phyloP scores from a whole-genome alignment of 306 rosid species.

The Quercus rubra region DNA sequence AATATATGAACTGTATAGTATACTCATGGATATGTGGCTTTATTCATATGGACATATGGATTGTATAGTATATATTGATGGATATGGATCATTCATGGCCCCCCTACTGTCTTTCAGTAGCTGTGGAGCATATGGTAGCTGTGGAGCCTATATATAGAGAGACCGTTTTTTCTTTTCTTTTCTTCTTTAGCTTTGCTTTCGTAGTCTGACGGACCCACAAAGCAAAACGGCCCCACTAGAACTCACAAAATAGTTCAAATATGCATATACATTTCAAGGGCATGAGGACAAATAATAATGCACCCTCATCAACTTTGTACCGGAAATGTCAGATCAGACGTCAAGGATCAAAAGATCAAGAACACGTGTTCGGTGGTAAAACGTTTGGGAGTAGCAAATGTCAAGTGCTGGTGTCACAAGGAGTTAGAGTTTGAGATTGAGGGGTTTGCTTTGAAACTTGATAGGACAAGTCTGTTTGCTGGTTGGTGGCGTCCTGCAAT shows the following conservation, averaged over 20 bases:
- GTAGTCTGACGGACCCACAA: slow-evolving; percentile 21
- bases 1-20: too few relatives aligned
- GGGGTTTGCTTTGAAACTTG: background rate
- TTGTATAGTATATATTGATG: too few relatives aligned
- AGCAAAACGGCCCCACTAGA: slow-evolving; percentile 18
- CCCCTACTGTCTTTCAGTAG: background rate
- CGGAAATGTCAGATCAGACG: background rate
- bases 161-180: background rate
- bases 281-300: background rate
- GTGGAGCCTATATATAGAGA: slow-evolving; percentile 1
- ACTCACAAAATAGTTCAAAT: background rate
- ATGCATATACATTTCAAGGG: background rate
- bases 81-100: background rate
- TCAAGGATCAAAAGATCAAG: background rate
- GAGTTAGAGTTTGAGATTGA: too few relatives aligned
- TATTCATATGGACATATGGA: too few relatives aligned
- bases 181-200: slow-evolving; percentile 7
- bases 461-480: slow-evolving; percentile 18
- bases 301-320: background rate
- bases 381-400: background rate
- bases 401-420: background rate
- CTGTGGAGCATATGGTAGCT: background rate
- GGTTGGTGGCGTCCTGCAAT: slow-evolving; percentile 8
- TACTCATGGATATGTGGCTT: too few relatives aligned
- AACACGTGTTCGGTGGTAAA: background rate